Evolutionary conservation across 164 flowering plant species (phyloP).

Genomic region (Paratinospora sagittata): DNA sequence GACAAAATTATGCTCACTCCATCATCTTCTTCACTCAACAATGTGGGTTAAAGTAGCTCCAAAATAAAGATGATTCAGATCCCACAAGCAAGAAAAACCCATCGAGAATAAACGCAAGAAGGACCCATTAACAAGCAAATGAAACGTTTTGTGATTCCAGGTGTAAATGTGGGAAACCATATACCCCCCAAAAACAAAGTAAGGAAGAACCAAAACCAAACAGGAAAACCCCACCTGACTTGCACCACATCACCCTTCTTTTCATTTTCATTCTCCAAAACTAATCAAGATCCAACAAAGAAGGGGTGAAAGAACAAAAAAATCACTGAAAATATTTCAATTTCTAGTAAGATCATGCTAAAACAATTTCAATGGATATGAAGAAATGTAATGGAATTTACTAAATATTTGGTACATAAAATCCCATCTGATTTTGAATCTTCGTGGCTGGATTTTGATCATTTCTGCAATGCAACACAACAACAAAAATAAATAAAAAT

Average conservation of each 20-base stretch:
- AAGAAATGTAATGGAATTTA: too few relatives aligned
- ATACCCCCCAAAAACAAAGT: too few relatives aligned
- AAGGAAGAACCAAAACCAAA: neutral
- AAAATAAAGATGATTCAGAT: conserved; percentile 3
- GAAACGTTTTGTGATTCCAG: neutral
- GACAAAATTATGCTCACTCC: conserved; percentile 1
- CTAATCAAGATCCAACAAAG: neutral
- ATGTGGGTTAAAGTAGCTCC: neutral
- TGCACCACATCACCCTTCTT: too few relatives aligned
- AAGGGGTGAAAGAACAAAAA: neutral
- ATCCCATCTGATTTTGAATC: neutral
- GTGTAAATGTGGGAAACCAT: neutral
- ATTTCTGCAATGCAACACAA: neutral
- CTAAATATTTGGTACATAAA: too few relatives aligned
- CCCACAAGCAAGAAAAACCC: neutral
- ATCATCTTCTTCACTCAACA: neutral
- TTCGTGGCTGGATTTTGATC: neutral
- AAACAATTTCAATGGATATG: too few relatives aligned
- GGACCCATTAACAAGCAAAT: neutral
- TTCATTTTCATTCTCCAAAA: neutral
- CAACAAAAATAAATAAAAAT: neutral
- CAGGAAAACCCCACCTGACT: neutral
- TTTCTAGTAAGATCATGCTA: too few relatives aligned
- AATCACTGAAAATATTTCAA: too few relatives aligned
- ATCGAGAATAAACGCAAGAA: neutral